Percentiles rank a stretch among this genome's conserved stretches.
phyloP scores from a whole-genome alignment of 768 basidiomycete species.

The Mycena vitilis region DNA sequence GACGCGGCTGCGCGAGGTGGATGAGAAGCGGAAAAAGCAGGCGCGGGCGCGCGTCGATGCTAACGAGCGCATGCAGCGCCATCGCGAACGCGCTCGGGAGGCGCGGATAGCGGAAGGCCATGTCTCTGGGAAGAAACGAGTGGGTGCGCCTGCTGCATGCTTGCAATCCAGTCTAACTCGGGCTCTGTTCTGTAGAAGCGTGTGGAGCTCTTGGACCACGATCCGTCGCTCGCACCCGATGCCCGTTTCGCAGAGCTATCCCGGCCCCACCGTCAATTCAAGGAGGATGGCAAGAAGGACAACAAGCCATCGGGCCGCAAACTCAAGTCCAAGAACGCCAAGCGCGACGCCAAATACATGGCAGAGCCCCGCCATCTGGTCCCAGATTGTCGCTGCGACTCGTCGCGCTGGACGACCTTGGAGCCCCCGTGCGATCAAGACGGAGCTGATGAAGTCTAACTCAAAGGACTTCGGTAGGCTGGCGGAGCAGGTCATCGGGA shows the following conservation, averaged over 20 bases:
- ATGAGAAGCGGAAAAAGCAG: neutral
- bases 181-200: neutral
- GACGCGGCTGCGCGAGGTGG: neutral
- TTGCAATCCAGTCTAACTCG: neutral
- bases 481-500: too few species aligned
- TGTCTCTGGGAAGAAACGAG: constrained; percentile 6
- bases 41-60: neutral
- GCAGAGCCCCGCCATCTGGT: constrained; percentile 21
- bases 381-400: constrained; percentile 13
- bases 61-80: constrained; percentile 13
- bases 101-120: neutral
- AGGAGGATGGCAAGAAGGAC: constrained; percentile 6
- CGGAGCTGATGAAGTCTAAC: constrained; percentile 1
- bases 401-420: constrained; percentile 4
- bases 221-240: too few species aligned
- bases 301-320: constrained; percentile 24
- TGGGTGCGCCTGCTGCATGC: neutral
- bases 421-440: constrained; percentile 15
- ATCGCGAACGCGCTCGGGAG: constrained; percentile 8
- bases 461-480: too few species aligned
- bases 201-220: too few species aligned
- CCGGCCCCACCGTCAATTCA: constrained; percentile 26
- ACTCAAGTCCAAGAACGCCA: constrained; percentile 1
- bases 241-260: constrained; percentile 18
- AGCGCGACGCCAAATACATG: constrained; percentile 19